phyloP scores from a whole-genome alignment of 164 flowering plant genomes.

The Dillenia turbinata region DNA sequence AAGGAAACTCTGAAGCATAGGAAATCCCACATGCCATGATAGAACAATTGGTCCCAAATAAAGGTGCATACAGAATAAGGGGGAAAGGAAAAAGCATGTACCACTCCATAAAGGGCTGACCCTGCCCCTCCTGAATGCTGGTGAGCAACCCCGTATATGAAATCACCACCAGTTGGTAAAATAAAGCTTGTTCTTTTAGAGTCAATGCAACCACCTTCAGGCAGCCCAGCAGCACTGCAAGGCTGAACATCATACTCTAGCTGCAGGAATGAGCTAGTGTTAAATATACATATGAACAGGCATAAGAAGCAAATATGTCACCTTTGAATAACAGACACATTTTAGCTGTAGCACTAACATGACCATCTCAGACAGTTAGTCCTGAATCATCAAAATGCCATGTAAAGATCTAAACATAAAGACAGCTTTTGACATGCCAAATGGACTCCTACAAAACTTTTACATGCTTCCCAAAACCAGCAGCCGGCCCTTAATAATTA shows the following conservation, averaged over 20 bases:
- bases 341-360: background rate
- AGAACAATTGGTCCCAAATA: background rate
- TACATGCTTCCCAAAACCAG: no score
- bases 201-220: conserved; percentile 33
- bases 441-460: no score
- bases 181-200: conserved; percentile 34
- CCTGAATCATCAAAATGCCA: no score
- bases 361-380: no score
- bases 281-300: background rate
- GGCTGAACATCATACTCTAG: conserved; percentile 65
- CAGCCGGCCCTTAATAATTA: no score
- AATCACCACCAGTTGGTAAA: conserved; percentile 57
- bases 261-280: conserved; percentile 27
- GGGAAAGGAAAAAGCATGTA: conserved; percentile 1
- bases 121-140: conserved; percentile 80
- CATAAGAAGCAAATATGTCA: background rate
- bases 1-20: no score
- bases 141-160: conserved; percentile 77
- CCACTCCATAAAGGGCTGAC: conserved; percentile 68
- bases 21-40: background rate
- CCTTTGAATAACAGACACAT: background rate
- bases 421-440: no score
- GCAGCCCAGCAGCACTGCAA: conserved; percentile 25
- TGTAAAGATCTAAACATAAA: no score
- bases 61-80: background rate